Evolutionary conservation across 306 rosid species (phyloP).

Genomic region (Cucumis sativus): Cucumber_9930_V3 NC_026655.2:4634501-4635000

Average conservation of each 20-base stretch:
- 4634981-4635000: not conserved
- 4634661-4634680: too few species aligned
- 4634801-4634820: conserved; percentile 89
- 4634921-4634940: not conserved
- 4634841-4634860: conserved; percentile 67
- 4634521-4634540: conserved; percentile 75
- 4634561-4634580: conserved; percentile 99
- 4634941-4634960: not conserved
- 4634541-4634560: conserved; percentile 87
- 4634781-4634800: conserved; percentile 98
- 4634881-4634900: not conserved
- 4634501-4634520: conserved; percentile 49
- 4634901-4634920: not conserved
- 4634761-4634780: conserved; percentile 72
- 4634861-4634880: not conserved
- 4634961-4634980: not conserved
- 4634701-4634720: conserved; percentile 7
- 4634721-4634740: conserved; percentile 49
- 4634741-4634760: conserved; percentile 98
- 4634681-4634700: conserved; percentile 10
- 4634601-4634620: conserved; percentile 80
- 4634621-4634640: conserved; percentile 16
- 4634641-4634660: not conserved
- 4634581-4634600: conserved; percentile 92
- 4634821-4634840: conserved; percentile 69